These are phyloP conservation scores for Penicillium ochrochloron DNA, from an alignment of 495 filamentous ascomycete species.

Conservation along the genomic window DNA sequence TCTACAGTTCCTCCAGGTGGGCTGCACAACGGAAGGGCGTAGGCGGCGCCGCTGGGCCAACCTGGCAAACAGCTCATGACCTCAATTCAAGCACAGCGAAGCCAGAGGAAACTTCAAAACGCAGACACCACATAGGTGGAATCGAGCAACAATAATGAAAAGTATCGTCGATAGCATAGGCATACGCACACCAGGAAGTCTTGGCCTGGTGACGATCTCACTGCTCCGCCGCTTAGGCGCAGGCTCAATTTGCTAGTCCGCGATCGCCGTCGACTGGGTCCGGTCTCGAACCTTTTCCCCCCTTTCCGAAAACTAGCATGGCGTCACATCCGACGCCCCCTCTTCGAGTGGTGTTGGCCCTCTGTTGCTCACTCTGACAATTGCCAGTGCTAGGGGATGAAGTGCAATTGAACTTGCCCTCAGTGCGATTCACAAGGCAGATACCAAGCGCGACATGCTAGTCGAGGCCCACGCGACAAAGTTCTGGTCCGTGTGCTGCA, in stretches of 20 bases:
- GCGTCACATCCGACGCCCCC: constrained; percentile 9
- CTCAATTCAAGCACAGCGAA: not conserved
- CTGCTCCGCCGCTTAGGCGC: constrained; percentile 10
- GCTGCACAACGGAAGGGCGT: constrained; percentile 6
- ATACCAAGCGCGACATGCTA: not conserved
- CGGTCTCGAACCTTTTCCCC: constrained; percentile 20
- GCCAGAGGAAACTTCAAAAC: not conserved
- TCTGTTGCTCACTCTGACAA: not conserved
- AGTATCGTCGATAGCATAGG: not conserved
- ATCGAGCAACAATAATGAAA: not conserved
- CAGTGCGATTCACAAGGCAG: not conserved
- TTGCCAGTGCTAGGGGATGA: not conserved
- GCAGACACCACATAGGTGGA: constrained; percentile 4
- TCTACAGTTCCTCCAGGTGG: constrained; percentile 7
- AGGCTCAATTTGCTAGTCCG: constrained; percentile 8
- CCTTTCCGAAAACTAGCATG: constrained; percentile 3
- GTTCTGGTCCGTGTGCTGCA: not conserved
- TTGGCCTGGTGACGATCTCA: constrained; percentile 17
- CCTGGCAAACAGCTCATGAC: not conserved
- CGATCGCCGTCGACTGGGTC: constrained; percentile 19
- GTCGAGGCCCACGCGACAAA: constrained; percentile 10
- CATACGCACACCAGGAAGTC: not conserved
- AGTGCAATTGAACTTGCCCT: not conserved
- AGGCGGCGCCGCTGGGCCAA: constrained; percentile 19
- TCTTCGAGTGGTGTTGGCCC: not conserved